These are phyloP conservation scores for Alternaria ventricosa DNA, from an alignment of 2,329 filamentous ascomycete species.

Conservation along the genomic window DNA sequence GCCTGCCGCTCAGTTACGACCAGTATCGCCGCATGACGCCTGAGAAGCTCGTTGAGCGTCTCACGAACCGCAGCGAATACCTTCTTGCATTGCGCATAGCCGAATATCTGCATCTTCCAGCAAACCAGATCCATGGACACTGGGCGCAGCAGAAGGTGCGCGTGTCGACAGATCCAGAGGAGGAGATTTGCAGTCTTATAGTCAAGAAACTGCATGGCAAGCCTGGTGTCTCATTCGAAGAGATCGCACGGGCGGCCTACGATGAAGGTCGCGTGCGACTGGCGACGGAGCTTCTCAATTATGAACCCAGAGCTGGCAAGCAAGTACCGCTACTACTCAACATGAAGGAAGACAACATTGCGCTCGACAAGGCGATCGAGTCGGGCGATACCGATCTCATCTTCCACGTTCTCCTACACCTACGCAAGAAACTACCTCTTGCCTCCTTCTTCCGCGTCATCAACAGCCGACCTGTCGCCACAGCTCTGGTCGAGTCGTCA, in stretches of 20 bases:
- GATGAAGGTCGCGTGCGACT: slow-evolving; percentile 90
- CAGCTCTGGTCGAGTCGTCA: slow-evolving; percentile 85
- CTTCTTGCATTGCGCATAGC: slow-evolving; percentile 87
- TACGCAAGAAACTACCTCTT: slow-evolving; percentile 89
- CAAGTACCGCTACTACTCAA: slow-evolving; percentile 91
- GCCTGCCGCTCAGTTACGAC: slow-evolving; percentile 88
- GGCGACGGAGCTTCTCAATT: slow-evolving; percentile 88
- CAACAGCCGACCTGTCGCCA: slow-evolving; percentile 83
- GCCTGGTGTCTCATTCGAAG: slow-evolving; percentile 91
- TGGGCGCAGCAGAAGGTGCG: slow-evolving; percentile 97
- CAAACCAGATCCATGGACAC: slow-evolving; percentile 91
- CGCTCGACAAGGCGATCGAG: slow-evolving; percentile 94
- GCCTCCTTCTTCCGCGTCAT: slow-evolving; percentile 92
- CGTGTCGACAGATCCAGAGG: slow-evolving; percentile 82
- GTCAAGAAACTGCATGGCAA: slow-evolving; percentile 87
- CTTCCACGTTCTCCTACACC: slow-evolving; percentile 83
- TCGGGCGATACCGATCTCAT: slow-evolving; percentile 93
- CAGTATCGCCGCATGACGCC: slow-evolving; percentile 92
- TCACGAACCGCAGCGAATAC: slow-evolving; percentile 90
- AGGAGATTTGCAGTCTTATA: slow-evolving; percentile 83
- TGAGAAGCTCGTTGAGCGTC: slow-evolving; percentile 81
- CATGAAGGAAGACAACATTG: slow-evolving; percentile 96
- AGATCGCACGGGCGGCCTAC: slow-evolving; percentile 90
- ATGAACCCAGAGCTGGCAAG: slow-evolving; percentile 92
- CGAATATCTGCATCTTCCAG: slow-evolving; percentile 82